These are phyloP conservation scores for Paraphaeosphaeria sporulosa DNA, from an alignment of 2,329 filamentous ascomycete species.

Conservation along the genomic window DNA sequence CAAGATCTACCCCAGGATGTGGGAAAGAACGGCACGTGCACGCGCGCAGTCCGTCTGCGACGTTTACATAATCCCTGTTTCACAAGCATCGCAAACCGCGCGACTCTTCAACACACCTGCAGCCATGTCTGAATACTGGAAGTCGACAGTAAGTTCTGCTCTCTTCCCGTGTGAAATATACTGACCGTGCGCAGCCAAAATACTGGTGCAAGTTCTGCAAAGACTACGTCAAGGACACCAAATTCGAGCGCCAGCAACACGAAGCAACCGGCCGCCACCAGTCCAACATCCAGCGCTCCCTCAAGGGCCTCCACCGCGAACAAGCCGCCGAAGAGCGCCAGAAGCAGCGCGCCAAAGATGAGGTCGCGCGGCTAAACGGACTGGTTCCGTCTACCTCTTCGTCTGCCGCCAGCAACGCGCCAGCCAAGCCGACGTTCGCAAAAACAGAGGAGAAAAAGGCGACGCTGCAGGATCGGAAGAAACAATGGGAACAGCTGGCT, in stretches of 20 bases:
- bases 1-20: background rate
- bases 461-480: conserved; percentile 74
- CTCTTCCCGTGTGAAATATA: background rate
- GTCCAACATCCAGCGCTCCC: conserved; percentile 83
- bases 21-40: background rate
- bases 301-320: conserved; percentile 85
- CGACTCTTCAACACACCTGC: conserved; percentile 1
- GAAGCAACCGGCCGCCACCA: conserved; percentile 88
- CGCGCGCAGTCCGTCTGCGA: background rate
- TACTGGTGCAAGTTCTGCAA: conserved; percentile 99
- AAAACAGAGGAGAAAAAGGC: conserved; percentile 53
- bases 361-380: conserved; percentile 86
- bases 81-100: background rate
- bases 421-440: conserved; percentile 36
- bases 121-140: conserved; percentile 98
- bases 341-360: conserved; percentile 80
- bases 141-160: conserved; percentile 73
- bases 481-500: conserved; percentile 85
- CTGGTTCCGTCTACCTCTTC: conserved; percentile 64
- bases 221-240: conserved; percentile 88
- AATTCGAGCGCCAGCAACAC: conserved; percentile 87
- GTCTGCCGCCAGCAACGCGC: conserved; percentile 40
- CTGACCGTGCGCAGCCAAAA: conserved; percentile 64
- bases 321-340: conserved; percentile 84
- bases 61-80: background rate